Percentiles rank a stretch among this genome's conserved stretches.
Evolutionary conservation across 129 eudicot species (phyloP).

Genomic region (Smallanthus sonchifolius): DNA sequence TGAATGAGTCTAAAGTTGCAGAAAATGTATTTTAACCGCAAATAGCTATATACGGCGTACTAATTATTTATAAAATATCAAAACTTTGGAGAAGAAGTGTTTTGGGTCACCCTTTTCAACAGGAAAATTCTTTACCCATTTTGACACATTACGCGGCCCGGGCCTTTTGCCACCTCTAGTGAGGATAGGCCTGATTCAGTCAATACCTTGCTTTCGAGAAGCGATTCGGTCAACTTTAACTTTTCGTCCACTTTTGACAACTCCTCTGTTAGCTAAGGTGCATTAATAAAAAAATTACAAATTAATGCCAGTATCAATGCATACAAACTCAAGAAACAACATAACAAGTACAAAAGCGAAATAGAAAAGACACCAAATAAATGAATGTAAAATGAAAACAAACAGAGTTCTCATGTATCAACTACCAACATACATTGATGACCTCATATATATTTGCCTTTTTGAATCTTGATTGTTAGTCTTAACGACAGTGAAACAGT

Average conservation of each 20-base stretch:
- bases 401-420: slow-evolving; percentile 5
- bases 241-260: slow-evolving; percentile 76
- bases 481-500: background rate
- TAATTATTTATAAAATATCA: background rate
- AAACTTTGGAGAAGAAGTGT: background rate
- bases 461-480: background rate
- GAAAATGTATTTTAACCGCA: background rate
- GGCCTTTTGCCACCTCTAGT: background rate
- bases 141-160: background rate
- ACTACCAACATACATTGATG: slow-evolving; percentile 7
- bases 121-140: background rate
- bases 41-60: background rate
- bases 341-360: background rate
- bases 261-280: slow-evolving; percentile 72
- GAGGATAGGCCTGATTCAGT: slow-evolving; percentile 6
- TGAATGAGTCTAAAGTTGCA: background rate
- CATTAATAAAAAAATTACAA: background rate
- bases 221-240: slow-evolving; percentile 79
- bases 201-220: slow-evolving; percentile 77
- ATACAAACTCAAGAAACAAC: slow-evolving; percentile 1
- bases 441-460: slow-evolving; percentile 5
- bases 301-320: slow-evolving; percentile 7
- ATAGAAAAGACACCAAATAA: background rate
- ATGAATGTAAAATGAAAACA: background rate
- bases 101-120: background rate